Base-by-base conservation (phyloP, 192 early-diverging fungal genomes). In the Kappamyces sp. region DNA sequence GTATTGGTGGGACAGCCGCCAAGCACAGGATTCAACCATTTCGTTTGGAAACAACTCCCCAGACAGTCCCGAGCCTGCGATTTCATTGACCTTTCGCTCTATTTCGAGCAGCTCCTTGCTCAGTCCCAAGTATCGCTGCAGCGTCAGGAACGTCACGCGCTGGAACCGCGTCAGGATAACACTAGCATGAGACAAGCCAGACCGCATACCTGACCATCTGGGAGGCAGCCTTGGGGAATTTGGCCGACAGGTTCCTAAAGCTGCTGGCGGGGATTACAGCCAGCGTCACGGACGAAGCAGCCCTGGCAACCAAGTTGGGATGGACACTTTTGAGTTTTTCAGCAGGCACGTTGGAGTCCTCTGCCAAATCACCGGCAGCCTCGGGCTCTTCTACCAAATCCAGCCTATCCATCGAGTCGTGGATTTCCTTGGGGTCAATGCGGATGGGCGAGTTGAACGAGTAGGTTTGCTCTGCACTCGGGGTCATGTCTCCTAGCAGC, bases 91-190 rank as follows among this genome's bases (percentile, higher is more conserved):
- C 4, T 78, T 75, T 39, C 86, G 83, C 64, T 98, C 92, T 51
- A 93, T 85, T 33, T 84, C 78, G 47, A 97, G 76, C 1, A 97
- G 78, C 59, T 96, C 92, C 49, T 87, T 83, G 2, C 88, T 87
- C 44, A 96, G 66, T 5, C 89, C 90, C 1, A 96, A 77, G 59
- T 95, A 98, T 53, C 86, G 79, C 65, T 91, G 86, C 53, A 94
- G 83, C 2, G 92, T 93, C 64, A 90, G 76, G 67, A 93, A 84
- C 0, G 96, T 97, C 41, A 96, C 94, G 1, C 96, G 83, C 71
- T 97, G 91, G 61, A 99, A 90, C 37, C 96, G 83, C 1, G 92
- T 92, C 62, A 99, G 64, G 58, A 99, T 94, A 10, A 97, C 93
- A 12, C 12, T 46, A 46, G 23, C 44, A 23, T 46, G 12, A 46